Evolutionary conservation across 192 early-diverging fungal genomes (phyloP).

Genomic region (Piromyces finnis): DNA sequence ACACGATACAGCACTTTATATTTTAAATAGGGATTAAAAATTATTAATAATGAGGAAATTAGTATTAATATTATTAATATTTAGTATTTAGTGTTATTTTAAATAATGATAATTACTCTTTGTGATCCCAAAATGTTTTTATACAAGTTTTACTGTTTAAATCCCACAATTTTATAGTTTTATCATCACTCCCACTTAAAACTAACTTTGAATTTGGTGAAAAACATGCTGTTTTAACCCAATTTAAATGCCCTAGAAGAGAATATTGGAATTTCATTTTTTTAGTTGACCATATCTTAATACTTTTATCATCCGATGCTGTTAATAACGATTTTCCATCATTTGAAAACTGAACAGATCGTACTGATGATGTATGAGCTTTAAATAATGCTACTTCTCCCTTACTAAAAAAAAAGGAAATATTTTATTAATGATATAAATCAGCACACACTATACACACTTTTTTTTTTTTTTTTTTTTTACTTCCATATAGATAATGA

Average conservation of each 20-base stretch:
- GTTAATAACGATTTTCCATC: slow-evolving; percentile 26
- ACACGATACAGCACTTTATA: slow-evolving; percentile 2
- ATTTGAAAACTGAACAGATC: slow-evolving; percentile 29
- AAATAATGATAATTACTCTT: too few species aligned
- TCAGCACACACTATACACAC: too few species aligned
- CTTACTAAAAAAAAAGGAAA: slow-evolving; percentile 18
- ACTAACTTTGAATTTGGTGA: slow-evolving; percentile 27
- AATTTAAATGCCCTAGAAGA: slow-evolving; percentile 37
- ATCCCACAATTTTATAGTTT: slow-evolving; percentile 40
- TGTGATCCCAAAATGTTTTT: slow-evolving; percentile 41
- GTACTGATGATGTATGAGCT: slow-evolving; percentile 36
- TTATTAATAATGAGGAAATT: too few species aligned
- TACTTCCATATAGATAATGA: too few species aligned
- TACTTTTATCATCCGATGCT: slow-evolving; percentile 33
- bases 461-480: too few species aligned
- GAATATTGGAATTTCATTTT: slow-evolving; percentile 34
- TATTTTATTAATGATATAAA: too few species aligned
- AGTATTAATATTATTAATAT: too few species aligned
- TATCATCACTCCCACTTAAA: slow-evolving; percentile 36
- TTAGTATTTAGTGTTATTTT: too few species aligned
- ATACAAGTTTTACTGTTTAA: slow-evolving; percentile 21
- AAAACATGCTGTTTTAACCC: slow-evolving; percentile 32
- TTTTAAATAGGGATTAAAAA: too few species aligned
- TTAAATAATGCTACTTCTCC: slow-evolving; percentile 39
- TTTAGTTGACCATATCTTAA: slow-evolving; percentile 39